These are phyloP conservation scores for Periglandula ipomoeae DNA, from an alignment of 2,329 filamentous ascomycete genomes.

Conservation along the genomic window DNA sequence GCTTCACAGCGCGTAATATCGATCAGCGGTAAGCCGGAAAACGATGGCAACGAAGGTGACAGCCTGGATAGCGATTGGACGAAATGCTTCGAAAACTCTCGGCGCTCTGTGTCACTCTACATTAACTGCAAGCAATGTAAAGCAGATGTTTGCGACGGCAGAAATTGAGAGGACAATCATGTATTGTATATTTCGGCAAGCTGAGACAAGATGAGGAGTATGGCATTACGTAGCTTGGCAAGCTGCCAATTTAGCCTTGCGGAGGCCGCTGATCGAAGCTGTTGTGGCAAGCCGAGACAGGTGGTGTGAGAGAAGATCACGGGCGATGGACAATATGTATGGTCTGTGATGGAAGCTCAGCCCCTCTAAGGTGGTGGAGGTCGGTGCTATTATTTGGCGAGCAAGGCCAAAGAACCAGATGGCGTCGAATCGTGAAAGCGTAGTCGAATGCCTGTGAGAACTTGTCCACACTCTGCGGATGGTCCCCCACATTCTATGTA, in stretches of 20 bases:
- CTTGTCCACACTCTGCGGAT: conserved; percentile 1
- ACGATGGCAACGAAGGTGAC: background rate
- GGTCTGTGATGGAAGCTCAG: conserved; percentile 10
- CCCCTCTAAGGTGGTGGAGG: conserved; percentile 20
- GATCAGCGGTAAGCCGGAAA: background rate
- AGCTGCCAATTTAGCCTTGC: conserved; percentile 13
- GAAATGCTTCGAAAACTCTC: background rate
- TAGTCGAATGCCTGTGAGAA: conserved; percentile 5
- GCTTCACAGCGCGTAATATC: background rate
- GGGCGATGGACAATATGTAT: conserved; percentile 12
- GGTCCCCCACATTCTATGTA: conserved; percentile 3
- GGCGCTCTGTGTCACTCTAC: background rate
- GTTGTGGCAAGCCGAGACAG: conserved; percentile 16
- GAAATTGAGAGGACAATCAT: background rate
- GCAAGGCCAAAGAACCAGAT: conserved; percentile 9
- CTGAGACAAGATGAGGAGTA: conserved; percentile 6
- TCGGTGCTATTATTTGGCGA: conserved; percentile 22
- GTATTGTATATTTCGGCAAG: background rate
- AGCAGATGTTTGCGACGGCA: background rate
- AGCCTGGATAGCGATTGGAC: background rate
- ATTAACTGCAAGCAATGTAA: background rate
- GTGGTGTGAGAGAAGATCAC: conserved; percentile 16
- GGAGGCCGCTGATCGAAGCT: conserved; percentile 20
- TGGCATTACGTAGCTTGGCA: background rate
- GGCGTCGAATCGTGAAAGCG: background rate